phyloP scores from a whole-genome alignment of 2,329 filamentous ascomycete genomes.

The Hymenoscyphus repandus region DNA sequence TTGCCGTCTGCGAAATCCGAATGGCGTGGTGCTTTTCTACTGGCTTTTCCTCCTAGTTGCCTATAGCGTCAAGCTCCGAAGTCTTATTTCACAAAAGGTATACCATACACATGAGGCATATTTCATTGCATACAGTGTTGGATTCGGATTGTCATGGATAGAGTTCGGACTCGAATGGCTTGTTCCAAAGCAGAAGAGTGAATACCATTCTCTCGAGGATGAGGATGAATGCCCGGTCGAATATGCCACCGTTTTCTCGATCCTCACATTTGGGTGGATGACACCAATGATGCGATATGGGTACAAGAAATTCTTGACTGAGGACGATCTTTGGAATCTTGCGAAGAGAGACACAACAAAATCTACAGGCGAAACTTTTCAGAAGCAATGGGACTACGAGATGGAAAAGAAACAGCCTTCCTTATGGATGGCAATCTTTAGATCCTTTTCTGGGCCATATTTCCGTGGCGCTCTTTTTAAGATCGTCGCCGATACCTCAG shows the following conservation, averaged over 20 bases:
- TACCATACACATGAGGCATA: slow-evolving; percentile 52
- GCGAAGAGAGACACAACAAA: slow-evolving; percentile 74
- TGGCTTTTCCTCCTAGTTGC: slow-evolving; percentile 65
- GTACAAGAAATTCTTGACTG: slow-evolving; percentile 85
- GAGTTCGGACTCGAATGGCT: slow-evolving; percentile 66
- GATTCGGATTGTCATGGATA: slow-evolving; percentile 51
- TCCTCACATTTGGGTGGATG: slow-evolving; percentile 97
- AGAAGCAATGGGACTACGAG: slow-evolving; percentile 72
- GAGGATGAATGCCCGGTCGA: slow-evolving; percentile 69
- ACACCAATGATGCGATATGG: slow-evolving; percentile 95
- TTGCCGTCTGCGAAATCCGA: slow-evolving; percentile 61
- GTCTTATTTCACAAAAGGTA: slow-evolving; percentile 56
- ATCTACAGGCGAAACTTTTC: slow-evolving; percentile 64
- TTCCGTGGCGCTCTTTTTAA: slow-evolving; percentile 80
- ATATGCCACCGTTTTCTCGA: slow-evolving; percentile 90
- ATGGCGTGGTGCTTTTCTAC: slow-evolving; percentile 67
- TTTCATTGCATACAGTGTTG: slow-evolving; percentile 57
- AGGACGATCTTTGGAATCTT: slow-evolving; percentile 93
- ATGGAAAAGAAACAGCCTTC: slow-evolving; percentile 66
- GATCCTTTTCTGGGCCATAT: slow-evolving; percentile 82
- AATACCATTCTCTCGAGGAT: slow-evolving; percentile 62
- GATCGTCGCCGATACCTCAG: slow-evolving; percentile 75
- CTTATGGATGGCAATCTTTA: slow-evolving; percentile 80
- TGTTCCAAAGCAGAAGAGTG: slow-evolving; percentile 63
- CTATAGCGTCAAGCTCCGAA: slow-evolving; percentile 62